A percentile compares a stretch with the other conserved stretches of the same genome.
These are phyloP conservation scores for Phialophora tarda DNA, from an alignment of 2,329 filamentous ascomycete species.

Conservation along the genomic window DNA sequence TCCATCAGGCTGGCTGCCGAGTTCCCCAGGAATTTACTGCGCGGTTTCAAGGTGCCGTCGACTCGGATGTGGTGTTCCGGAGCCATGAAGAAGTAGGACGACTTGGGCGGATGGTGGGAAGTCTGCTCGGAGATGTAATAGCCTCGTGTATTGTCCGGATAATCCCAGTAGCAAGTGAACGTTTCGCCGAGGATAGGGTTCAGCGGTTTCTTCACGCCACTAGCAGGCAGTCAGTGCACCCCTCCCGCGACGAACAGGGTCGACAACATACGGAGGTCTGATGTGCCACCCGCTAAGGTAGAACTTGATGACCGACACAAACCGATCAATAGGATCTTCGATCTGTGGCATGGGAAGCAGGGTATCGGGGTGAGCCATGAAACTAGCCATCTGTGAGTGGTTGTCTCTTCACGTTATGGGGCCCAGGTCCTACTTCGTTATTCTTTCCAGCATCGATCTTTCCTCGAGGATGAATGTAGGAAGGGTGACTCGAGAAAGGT, in stretches of 20 bases:
- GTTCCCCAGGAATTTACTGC: slow-evolving; percentile 94
- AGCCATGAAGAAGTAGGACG: slow-evolving; percentile 98
- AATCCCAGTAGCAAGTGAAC: slow-evolving; percentile 95
- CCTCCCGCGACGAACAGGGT: slow-evolving; percentile 9
- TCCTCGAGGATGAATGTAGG: slow-evolving; percentile 98
- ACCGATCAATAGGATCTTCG: slow-evolving; percentile 86
- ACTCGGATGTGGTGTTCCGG: slow-evolving; percentile 93
- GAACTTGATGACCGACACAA: slow-evolving; percentile 95
- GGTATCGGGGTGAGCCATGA: slow-evolving; percentile 99
- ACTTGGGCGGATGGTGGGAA: slow-evolving; percentile 97
- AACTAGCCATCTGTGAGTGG: slow-evolving; percentile 62
- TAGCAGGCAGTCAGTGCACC: slow-evolving; percentile 47
- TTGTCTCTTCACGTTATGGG: slow-evolving; percentile 16
- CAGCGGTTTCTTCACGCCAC: slow-evolving; percentile 96
- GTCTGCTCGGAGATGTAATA: slow-evolving; percentile 99
- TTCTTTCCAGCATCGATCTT: slow-evolving; percentile 95
- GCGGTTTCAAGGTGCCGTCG: slow-evolving; percentile 91
- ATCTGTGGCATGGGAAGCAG: slow-evolving; percentile 85
- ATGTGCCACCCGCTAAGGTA: slow-evolving; percentile 99
- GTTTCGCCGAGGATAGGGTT: slow-evolving; percentile 96
- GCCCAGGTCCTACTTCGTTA: slow-evolving; percentile 75
- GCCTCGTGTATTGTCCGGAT: slow-evolving; percentile 78
- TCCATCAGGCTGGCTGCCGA: slow-evolving; percentile 99
- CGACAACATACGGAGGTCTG: slow-evolving; percentile 80
- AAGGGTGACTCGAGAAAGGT: slow-evolving; percentile 89